Percentiles rank a stretch among this genome's conserved stretches.
These are phyloP conservation scores for Solanum gandarillasii DNA, from an alignment of 257 asterid species.

Conservation along the genomic window DNA sequence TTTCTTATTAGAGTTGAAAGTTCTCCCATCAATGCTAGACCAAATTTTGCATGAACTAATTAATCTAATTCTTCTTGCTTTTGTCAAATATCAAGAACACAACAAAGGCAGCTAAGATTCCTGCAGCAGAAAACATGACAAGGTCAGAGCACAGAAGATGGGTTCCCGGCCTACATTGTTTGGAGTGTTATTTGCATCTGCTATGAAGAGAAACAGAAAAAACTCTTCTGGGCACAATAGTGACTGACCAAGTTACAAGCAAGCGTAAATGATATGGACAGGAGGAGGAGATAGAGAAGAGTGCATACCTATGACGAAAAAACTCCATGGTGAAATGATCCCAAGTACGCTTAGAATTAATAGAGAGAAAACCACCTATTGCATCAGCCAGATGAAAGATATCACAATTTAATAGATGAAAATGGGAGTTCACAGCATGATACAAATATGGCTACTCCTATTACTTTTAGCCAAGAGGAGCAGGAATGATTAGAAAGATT, in stretches of 20 bases:
- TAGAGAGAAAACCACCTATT: conserved; percentile 56
- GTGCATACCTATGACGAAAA: conserved; percentile 43
- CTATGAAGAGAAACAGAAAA: neutral
- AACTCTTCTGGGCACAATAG: neutral
- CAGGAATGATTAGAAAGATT: neutral
- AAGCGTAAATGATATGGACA: neutral
- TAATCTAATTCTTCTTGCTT: conserved; percentile 57
- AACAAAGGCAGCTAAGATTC: conserved; percentile 42
- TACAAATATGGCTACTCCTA: neutral
- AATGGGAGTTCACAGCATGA: neutral
- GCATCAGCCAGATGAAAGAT: neutral
- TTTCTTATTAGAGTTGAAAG: conserved; percentile 25
- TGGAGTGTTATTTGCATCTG: neutral
- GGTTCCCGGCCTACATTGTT: neutral
- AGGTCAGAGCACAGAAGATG: neutral
- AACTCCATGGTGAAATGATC: conserved; percentile 40
- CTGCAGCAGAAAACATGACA: conserved; percentile 24
- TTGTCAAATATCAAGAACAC: conserved; percentile 44
- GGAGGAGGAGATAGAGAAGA: neutral
- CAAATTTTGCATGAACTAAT: conserved; percentile 27
- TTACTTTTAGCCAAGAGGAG: neutral
- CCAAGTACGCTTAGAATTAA: conserved; percentile 63
- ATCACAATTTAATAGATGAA: neutral
- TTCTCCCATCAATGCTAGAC: conserved; percentile 19
- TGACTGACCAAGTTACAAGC: neutral